Evolutionary conservation across 768 basidiomycete genomes (phyloP), one percentile per base, ranked within the genome.

Genomic region (Obba rivulosa): DNA sequence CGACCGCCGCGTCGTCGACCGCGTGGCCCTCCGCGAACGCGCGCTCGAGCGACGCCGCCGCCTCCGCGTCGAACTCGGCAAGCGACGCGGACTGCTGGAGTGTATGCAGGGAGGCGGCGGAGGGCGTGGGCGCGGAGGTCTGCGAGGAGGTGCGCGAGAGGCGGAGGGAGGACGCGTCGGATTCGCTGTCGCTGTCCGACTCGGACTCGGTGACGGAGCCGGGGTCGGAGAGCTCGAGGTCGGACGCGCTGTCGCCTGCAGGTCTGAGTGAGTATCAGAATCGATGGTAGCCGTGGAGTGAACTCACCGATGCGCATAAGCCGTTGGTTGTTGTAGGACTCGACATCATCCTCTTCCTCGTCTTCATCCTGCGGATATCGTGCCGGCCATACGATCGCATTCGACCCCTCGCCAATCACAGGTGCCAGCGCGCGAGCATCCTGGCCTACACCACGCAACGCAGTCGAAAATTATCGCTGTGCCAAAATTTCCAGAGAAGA

Each of bases 11-110:
- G 64, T 96, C 92, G 57, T 95, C 92, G 40, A 95, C 84, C 10
- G 84, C 85, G 69, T 96, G 93, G 2, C 79, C 85, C 67, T 99
- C 95, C 8, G 83, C 76, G 65, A 95, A 94, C 21, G 94, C 94
- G 51, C 95, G 85, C 47, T 91, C 88, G 43, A 99, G 78, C 17
- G 92, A 92, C 52, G 85, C 84, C n/a, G 69, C 69, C 45, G 87
- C 89, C 61, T 93, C 92, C 24, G 69, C 71, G 37, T 66, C 73
- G 69, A 94, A 95, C 60, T 94, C 91, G 39, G 71, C 67, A 45
- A 85, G 78, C 1, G 73, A 71, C 23, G 69, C 67, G 4, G 69
- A 66, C 16, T 66, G 63, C 36, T 70, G 69, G 4, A 76, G 69
- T 14, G 66, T 60, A 47, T 71, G 67, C 52, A 75, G 58, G 14